Base-by-base conservation (phyloP, 345 rosid species). In the Cardamine occulta region DNA sequence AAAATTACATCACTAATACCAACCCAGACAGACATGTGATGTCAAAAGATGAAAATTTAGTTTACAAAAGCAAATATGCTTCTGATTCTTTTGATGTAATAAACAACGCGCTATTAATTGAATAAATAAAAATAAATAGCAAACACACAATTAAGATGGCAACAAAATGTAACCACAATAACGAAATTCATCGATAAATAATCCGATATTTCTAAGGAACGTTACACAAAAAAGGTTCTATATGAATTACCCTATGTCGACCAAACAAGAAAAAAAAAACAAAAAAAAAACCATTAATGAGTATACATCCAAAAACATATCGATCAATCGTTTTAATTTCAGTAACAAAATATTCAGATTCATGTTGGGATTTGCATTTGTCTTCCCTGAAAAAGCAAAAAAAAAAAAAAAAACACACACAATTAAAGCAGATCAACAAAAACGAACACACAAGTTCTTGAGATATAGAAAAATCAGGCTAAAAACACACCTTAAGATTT, bases 291-390 rank as follows among this genome's bases (percentile, higher is more conserved):
- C 54, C 34, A 60, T 29, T 53, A 76, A 62, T 61, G 75, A 37
- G 58, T 69, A 62, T 52, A 61, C 48, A 68, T 76, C 74, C 70
- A 76, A 76, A 76, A 69, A 37, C 58, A 70, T 70, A 52, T 68
- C 47, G 52, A 59, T 40, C 79, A 75, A 51, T 69, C 12, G 14
- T 52, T 61, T 61, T 39, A 69, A 21, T 24, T 63, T 47, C 58
- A 55, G 23, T 70, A 9, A 17, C 23, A 63, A 70, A 63, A 77
- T 9, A 70, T 63, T 69, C 65, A 69, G 42, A 44, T 17, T 54
- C 31, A 58, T 76, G 59, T 70, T 57, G 76, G 71, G 76, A 77
- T 71, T 77, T 47, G 72, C 72, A 63, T 56, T 57, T 57, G 3
- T 64, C 48, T 35, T 77, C 66, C 80, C 80, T 77, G 72, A 12